These are phyloP conservation scores for Uronychia binucleata DNA, from an alignment of 73 alveolate species.

Conservation along the genomic window DNA sequence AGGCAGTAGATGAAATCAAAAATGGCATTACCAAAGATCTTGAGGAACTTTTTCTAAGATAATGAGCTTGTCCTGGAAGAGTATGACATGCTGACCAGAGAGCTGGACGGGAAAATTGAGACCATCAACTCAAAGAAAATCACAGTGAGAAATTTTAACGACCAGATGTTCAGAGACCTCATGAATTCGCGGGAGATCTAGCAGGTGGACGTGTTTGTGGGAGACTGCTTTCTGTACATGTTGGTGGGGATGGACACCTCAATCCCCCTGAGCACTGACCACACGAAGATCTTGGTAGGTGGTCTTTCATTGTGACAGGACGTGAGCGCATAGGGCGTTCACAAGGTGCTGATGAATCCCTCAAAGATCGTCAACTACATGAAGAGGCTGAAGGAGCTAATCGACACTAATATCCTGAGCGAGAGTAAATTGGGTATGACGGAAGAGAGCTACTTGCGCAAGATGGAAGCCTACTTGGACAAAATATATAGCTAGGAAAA, in stretches of 20 bases:
- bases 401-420: background rate
- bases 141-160: background rate
- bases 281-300: background rate
- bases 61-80: background rate
- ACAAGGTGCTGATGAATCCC: background rate
- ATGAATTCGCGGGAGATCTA: background rate
- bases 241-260: background rate
- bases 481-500: background rate
- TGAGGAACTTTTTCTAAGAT: background rate
- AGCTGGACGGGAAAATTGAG: background rate
- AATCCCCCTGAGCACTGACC: background rate
- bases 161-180: background rate
- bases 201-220: background rate
- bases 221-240: background rate
- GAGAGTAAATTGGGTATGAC: background rate
- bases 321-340: background rate
- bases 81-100: background rate
- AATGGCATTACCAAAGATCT: background rate
- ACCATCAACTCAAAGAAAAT: background rate
- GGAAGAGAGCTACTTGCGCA: background rate
- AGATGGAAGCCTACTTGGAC: background rate
- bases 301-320: background rate
- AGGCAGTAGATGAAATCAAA: too few relatives aligned
- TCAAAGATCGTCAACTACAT: background rate
- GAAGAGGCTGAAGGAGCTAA: background rate